Evolutionary conservation across 768 basidiomycete species (phyloP).

Genomic region (Collybia nuda): DNA sequence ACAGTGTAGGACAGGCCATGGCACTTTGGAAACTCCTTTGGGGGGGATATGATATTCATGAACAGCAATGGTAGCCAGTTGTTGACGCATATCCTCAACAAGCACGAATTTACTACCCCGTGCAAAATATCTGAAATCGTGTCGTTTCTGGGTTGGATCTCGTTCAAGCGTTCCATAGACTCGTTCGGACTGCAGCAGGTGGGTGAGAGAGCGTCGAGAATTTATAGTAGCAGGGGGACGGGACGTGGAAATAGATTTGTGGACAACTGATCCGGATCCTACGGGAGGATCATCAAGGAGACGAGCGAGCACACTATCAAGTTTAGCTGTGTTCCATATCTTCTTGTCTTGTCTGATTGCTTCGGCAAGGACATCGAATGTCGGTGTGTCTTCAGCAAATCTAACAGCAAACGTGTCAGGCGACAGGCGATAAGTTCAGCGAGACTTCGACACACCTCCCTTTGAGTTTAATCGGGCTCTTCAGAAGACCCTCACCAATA

Average conservation of each 20-base stretch:
- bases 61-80: conserved; percentile 80
- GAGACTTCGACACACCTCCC: conserved; percentile 43
- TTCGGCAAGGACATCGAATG: conserved; percentile 58
- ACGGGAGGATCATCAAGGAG: conserved; percentile 42
- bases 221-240: conserved; percentile 23
- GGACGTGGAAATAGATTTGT: conserved; percentile 2
- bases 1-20: conserved; percentile 86
- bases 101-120: conserved; percentile 77
- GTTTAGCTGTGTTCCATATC: conserved; percentile 78
- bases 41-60: conserved; percentile 73
- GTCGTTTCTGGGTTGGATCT: conserved; percentile 84
- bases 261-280: conserved; percentile 21
- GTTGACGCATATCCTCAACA: conserved; percentile 86
- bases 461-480: conserved; percentile 67
- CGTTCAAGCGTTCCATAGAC: conserved; percentile 88
- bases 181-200: conserved; percentile 77
- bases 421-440: too few species aligned
- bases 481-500: conserved; percentile 32
- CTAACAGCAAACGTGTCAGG: conserved; percentile 1
- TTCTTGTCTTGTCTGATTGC: conserved; percentile 76
- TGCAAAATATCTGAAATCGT: conserved; percentile 86
- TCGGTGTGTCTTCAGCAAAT: conserved; percentile 7
- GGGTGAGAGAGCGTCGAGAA: conserved; percentile 52
- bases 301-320: conserved; percentile 70
- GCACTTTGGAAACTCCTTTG: conserved; percentile 50